Base-by-base conservation (phyloP, 768 basidiomycete genomes). In the Rhizopogon vinicolor region DNA sequence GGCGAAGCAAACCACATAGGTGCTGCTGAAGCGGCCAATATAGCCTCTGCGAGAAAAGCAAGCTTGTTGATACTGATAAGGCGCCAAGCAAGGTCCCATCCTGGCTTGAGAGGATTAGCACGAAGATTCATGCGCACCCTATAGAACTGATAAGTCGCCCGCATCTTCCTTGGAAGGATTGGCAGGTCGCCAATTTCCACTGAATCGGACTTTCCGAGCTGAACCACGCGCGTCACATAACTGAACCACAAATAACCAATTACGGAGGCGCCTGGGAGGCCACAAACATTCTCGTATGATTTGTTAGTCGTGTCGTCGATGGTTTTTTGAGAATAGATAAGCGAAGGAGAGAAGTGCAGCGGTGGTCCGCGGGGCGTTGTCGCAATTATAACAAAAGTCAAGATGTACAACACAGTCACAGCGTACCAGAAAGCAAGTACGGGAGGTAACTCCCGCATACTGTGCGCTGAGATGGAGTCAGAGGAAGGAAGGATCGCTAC, bases 131-230 rank as follows among this genome's bases (percentile, higher is more conserved):
- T 68, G 55, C 80, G 83, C 87, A 93, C 91, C 22, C 63, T 63
- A 18, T 80, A 60, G 60, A 84, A 92, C 54, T 89, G 80, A 62
- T 69, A 68, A 5, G 84, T 77, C 0, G 80, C 76, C 33, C 93
- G 89, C 83, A 93, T 86, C 61, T 80, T 68, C 0, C 77, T 82
- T 1, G 89, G 82, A 8, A 94, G 80, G 52, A 95, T 84, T 6
- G 93, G 94, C 33, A 97, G 74, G 66, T 97, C 93, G 57, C 85
- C 91, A 22, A 93, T 91, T 60, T 96, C 90, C 45, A 96, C 79
- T 55, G 81, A 86, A 54, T 81, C 78, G 2, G 87, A 77, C 2
- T 75, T 77, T 2, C 92, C 93, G 41, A 93, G 83, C 81, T 85
- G 84, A 53, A 95, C 83, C 10, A 97, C 90, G 58, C 87, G 85